These are phyloP conservation scores for Lactarius evosmus DNA, from an alignment of 768 basidiomycete genomes.

Conservation along the genomic window DNA sequence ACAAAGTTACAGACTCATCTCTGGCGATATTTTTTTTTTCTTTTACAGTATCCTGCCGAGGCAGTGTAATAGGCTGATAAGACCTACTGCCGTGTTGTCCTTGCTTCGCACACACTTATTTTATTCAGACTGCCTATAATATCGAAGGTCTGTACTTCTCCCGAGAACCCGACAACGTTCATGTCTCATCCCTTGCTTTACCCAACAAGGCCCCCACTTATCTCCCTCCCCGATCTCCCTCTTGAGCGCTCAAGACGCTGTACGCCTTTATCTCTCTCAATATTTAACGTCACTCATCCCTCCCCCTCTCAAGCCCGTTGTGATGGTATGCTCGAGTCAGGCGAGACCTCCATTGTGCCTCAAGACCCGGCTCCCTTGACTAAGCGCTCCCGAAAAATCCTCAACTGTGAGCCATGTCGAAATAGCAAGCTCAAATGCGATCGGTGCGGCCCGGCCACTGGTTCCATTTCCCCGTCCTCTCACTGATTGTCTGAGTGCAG, in stretches of 20 bases:
- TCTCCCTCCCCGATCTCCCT: slow-evolving; percentile 27
- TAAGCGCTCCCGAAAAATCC: slow-evolving; percentile 27
- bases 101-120: slow-evolving; percentile 18
- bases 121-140: slow-evolving; percentile 15
- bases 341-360: slow-evolving; percentile 25
- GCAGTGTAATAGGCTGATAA: slow-evolving; percentile 24
- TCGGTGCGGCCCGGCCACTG: slow-evolving; percentile 10
- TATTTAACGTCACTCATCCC: slow-evolving; percentile 24
- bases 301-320: slow-evolving; percentile 20
- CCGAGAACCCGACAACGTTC: slow-evolving; percentile 25
- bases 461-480: not conserved
- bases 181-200: slow-evolving; percentile 26
- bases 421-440: slow-evolving; percentile 30
- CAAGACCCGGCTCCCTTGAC: slow-evolving; percentile 23
- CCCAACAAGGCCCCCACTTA: slow-evolving; percentile 24
- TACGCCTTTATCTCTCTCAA: slow-evolving; percentile 16
- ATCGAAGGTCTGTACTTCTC: slow-evolving; percentile 22
- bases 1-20: slow-evolving; percentile 20
- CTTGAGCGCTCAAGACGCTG: slow-evolving; percentile 21
- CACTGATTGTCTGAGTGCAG: slow-evolving; percentile 7
- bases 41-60: slow-evolving; percentile 18
- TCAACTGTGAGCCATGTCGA: slow-evolving; percentile 29
- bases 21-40: slow-evolving; percentile 10
- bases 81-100: slow-evolving; percentile 14
- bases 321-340: slow-evolving; percentile 28